Base-by-base conservation (phyloP, 2,329 filamentous ascomycete species). In the Xylaria sp. region DNA sequence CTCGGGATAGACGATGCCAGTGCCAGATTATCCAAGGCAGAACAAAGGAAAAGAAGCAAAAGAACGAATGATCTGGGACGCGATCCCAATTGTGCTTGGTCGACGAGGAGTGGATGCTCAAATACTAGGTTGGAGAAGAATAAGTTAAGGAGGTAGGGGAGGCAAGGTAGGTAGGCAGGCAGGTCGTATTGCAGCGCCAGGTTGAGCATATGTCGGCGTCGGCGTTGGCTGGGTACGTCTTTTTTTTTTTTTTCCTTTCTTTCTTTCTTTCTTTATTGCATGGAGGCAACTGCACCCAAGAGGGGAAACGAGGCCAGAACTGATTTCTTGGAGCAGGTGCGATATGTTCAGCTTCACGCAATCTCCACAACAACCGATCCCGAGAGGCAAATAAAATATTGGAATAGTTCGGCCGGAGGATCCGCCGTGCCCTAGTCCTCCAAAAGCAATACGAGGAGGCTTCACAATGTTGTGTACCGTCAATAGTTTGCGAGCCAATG, bases 1-100 rank as follows among this genome's bases (percentile, higher is more conserved):
- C 47, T 65, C 51, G 50, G 58, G 52, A 48, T 63, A 57, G 53
- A 55, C 49, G 48, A 56, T 56, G 52, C 45, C 50, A 48, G 63
- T 57, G 49, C 51, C 48, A 43, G 62, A 49, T 46, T 57, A 57
- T 58, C 53, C 59, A 64, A 63, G 46, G 44, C 48, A 51, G 26
- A 51, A 60, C 48, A 56, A 48, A 52, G 58, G 39, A 44, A 57
- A 57, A 46, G 46, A 44, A 21, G 16, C 11, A 29, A 41, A n/a
- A 16, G 16, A 44, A 43, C 18, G 39, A 43, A 21, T 34, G 24
- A 21, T 21, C 44, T 19, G 40, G 18, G 19, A 21, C 17, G 40
- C 19, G 20, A 42, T 42, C 40, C 38, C 19, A 42, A 42, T 42
- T 21, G 20, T 16, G 19, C 18, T 21, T 38, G 7, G 40, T 21